phyloP scores from a whole-genome alignment of 2,329 filamentous ascomycete species.

The Xylariales sp. region DNA sequence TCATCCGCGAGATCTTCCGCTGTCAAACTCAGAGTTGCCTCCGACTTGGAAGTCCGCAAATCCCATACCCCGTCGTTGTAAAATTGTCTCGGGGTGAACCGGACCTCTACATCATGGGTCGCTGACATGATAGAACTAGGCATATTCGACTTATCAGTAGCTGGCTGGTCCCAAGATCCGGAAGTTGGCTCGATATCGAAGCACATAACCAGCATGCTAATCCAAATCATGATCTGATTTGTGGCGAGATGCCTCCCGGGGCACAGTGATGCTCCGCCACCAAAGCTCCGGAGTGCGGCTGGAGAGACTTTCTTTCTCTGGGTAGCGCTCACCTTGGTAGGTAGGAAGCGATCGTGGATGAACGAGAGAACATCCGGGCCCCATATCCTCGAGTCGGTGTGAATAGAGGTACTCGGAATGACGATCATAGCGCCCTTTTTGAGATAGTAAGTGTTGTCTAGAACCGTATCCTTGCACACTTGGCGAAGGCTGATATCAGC shows the following conservation, averaged over 20 bases:
- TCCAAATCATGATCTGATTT: constrained; percentile 14
- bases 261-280: constrained; percentile 12
- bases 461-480: constrained; percentile 1
- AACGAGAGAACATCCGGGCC: neutral
- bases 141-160: neutral
- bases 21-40: neutral
- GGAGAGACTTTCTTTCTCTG: neutral
- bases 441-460: constrained; percentile 4
- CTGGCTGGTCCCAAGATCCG: neutral
- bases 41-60: neutral
- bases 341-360: constrained; percentile 2
- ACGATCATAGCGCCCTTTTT: constrained; percentile 7
- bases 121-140: constrained; percentile 7
- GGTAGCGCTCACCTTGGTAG: neutral
- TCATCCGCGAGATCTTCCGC: neutral
- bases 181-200: constrained; percentile 6
- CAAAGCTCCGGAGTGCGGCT: constrained; percentile 14
- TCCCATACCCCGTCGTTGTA: constrained; percentile 9
- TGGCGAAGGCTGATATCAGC: neutral
- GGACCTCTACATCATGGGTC: neutral
- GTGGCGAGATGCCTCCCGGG: constrained; percentile 18
- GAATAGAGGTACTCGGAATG: constrained; percentile 7
- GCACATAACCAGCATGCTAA: constrained; percentile 17
- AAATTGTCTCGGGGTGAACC: neutral
- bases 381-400: constrained; percentile 4